phyloP scores from a whole-genome alignment of 805 yeast species.

The Candida chauliodis region DNA sequence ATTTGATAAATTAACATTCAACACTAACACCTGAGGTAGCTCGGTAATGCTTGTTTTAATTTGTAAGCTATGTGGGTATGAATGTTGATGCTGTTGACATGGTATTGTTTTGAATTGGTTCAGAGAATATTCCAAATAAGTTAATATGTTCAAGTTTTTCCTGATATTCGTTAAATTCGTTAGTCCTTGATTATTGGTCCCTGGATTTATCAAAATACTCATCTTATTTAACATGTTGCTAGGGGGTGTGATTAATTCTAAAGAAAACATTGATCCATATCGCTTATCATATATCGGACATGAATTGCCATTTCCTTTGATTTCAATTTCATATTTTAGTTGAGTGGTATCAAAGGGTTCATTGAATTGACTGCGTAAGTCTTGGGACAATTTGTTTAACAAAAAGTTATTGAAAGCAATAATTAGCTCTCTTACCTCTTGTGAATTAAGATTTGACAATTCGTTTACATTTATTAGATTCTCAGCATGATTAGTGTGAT shows the following conservation, averaged over 20 bases:
- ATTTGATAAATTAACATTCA: slow-evolving; percentile 54
- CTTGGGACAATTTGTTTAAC: slow-evolving; percentile 48
- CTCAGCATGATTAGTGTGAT: slow-evolving; percentile 42
- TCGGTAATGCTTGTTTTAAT: slow-evolving; percentile 47
- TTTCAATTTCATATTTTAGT: slow-evolving; percentile 39
- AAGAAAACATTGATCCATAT: slow-evolving; percentile 18
- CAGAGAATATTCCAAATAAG: slow-evolving; percentile 61
- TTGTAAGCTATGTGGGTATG: slow-evolving; percentile 41
- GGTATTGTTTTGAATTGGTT: slow-evolving; percentile 48
- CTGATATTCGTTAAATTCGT: slow-evolving; percentile 10
- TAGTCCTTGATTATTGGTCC: slow-evolving; percentile 6
- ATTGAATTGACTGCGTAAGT: slow-evolving; percentile 37
- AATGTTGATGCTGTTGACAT: slow-evolving; percentile 35
- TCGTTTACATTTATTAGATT: slow-evolving; percentile 54
- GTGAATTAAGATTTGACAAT: slow-evolving; percentile 41
- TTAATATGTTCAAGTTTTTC: slow-evolving; percentile 39
- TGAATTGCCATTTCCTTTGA: slow-evolving; percentile 28
- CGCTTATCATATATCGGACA: slow-evolving; percentile 37
- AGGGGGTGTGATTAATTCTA: slow-evolving; percentile 44
- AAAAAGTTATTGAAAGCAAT: slow-evolving; percentile 60
- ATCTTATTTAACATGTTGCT: slow-evolving; percentile 21
- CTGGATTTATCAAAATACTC: slow-evolving; percentile 14
- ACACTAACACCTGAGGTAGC: slow-evolving; percentile 61
- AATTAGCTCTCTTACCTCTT: slow-evolving; percentile 41
- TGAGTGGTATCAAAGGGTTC: slow-evolving; percentile 37